Percentiles rank a stretch among this genome's conserved stretches.
phyloP scores from a whole-genome alignment of 2,329 filamentous ascomycete genomes.

The Fusarium virguliforme region DNA sequence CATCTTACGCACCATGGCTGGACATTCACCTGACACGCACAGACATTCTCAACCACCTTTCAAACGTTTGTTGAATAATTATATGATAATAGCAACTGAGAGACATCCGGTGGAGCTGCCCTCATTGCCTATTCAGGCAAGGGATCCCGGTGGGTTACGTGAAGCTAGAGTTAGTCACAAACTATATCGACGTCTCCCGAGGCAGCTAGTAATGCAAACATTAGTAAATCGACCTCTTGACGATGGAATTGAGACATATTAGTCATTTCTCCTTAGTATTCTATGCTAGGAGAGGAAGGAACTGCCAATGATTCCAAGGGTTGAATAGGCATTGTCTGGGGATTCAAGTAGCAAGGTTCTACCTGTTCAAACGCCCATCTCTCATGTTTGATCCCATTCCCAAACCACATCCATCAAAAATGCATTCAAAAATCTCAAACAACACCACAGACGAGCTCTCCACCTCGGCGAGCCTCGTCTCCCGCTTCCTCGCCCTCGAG shows the following conservation, averaged over 20 bases:
- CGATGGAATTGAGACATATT: background rate
- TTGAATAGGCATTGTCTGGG: background rate
- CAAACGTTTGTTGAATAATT: constrained; percentile 3
- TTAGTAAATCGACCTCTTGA: constrained; percentile 23
- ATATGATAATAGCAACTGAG: constrained; percentile 6
- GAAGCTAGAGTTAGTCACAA: constrained; percentile 31
- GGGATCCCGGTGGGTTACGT: constrained; percentile 25
- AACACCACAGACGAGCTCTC: background rate
- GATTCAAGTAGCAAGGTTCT: background rate
- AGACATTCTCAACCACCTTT: background rate
- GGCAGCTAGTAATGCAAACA: constrained; percentile 16
- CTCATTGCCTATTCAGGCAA: constrained; percentile 11
- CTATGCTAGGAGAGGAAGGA: background rate
- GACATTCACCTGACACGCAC: constrained; percentile 1
- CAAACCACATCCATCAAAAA: background rate
- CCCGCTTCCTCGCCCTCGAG: constrained; percentile 13
- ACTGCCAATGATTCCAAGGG: background rate
- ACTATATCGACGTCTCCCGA: background rate
- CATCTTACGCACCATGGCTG: background rate
- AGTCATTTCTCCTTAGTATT: background rate
- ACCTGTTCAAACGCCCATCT: background rate
- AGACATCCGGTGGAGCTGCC: constrained; percentile 13
- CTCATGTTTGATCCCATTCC: background rate
- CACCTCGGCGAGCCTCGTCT: background rate
- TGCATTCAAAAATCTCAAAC: background rate